These are phyloP conservation scores for Trichoderma erinaceum DNA, from an alignment of 495 filamentous ascomycete species.

Conservation along the genomic window DNA sequence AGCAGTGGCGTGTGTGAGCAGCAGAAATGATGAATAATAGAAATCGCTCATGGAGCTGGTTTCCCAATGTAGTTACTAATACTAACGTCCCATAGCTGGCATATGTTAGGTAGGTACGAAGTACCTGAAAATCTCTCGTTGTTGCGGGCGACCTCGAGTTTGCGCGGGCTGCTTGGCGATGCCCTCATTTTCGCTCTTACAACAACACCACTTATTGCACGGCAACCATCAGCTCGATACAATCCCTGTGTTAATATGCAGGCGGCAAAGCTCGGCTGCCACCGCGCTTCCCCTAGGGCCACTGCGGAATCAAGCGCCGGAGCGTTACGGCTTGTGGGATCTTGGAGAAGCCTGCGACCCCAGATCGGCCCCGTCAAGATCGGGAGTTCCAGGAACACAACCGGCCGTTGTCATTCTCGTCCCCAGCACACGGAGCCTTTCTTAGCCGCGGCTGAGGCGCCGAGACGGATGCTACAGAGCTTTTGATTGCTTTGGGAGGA, in stretches of 20 bases:
- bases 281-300: conserved; percentile 11
- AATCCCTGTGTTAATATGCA: not conserved
- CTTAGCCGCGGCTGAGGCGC: conserved; percentile 8
- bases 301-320: conserved; percentile 11
- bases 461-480: not conserved
- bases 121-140: not conserved
- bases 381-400: conserved; percentile 11
- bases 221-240: not conserved
- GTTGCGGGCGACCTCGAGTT: not conserved
- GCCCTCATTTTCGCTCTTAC: conserved; percentile 9
- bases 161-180: not conserved
- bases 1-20: not conserved
- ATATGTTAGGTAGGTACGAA: not conserved
- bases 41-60: conserved; percentile 1
- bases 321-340: conserved; percentile 14
- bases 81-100: not conserved
- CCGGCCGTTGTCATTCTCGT: not conserved
- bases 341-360: conserved; percentile 13
- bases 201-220: not conserved
- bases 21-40: conserved; percentile 1
- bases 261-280: conserved; percentile 11
- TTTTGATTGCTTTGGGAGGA: not conserved
- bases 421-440: not conserved
- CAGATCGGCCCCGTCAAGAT: conserved; percentile 13
- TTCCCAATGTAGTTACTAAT: not conserved